Percentiles rank a stretch among this genome's conserved stretches.
These are phyloP conservation scores for Cylindrodendrum hubeiense DNA, from an alignment of 2,329 filamentous ascomycete genomes.

Conservation along the genomic window DNA sequence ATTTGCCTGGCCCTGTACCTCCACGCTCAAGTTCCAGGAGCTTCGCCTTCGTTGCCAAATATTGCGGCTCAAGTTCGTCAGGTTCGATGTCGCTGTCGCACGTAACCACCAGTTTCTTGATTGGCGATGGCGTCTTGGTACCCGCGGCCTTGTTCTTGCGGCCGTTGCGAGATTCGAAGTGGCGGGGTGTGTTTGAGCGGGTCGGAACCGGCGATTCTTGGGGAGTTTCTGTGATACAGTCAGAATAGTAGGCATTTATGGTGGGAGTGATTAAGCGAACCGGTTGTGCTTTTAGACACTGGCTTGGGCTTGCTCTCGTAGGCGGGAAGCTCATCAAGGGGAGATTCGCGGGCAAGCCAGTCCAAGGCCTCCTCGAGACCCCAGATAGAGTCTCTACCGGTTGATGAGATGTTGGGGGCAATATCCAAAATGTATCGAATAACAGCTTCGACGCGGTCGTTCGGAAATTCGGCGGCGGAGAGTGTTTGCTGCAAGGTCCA, in stretches of 20 bases:
- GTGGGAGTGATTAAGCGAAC: slow-evolving; percentile 24
- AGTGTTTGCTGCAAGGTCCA: slow-evolving; percentile 88
- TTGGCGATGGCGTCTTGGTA: slow-evolving; percentile 43
- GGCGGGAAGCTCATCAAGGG: slow-evolving; percentile 75
- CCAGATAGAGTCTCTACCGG: slow-evolving; percentile 78
- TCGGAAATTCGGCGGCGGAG: slow-evolving; percentile 75
- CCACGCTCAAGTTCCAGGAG: slow-evolving; percentile 71
- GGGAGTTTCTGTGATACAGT: slow-evolving; percentile 56
- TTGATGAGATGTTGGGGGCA: slow-evolving; percentile 69
- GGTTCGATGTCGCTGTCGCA: slow-evolving; percentile 80
- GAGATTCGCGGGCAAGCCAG: slow-evolving; percentile 87
- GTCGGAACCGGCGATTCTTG: slow-evolving; percentile 63
- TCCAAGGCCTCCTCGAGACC: slow-evolving; percentile 89
- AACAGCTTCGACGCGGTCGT: slow-evolving; percentile 71
- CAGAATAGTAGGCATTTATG: slow-evolving; percentile 1
- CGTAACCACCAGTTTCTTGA: slow-evolving; percentile 60
- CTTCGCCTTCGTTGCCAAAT: slow-evolving; percentile 79
- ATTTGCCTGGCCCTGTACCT: slow-evolving; percentile 31
- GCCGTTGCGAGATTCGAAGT: slow-evolving; percentile 42
- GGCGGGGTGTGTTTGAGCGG: slow-evolving; percentile 62
- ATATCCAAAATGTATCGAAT: slow-evolving; percentile 77
- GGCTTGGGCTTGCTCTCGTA: slow-evolving; percentile 67
- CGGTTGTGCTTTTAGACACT: slow-evolving; percentile 52
- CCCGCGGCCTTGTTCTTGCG: slow-evolving; percentile 51
- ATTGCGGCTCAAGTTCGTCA: slow-evolving; percentile 80